Percentiles rank a stretch among this genome's conserved stretches.
Evolutionary conservation across 2,329 filamentous ascomycete species (phyloP).

Genomic region (Microsporum canis): DNA sequence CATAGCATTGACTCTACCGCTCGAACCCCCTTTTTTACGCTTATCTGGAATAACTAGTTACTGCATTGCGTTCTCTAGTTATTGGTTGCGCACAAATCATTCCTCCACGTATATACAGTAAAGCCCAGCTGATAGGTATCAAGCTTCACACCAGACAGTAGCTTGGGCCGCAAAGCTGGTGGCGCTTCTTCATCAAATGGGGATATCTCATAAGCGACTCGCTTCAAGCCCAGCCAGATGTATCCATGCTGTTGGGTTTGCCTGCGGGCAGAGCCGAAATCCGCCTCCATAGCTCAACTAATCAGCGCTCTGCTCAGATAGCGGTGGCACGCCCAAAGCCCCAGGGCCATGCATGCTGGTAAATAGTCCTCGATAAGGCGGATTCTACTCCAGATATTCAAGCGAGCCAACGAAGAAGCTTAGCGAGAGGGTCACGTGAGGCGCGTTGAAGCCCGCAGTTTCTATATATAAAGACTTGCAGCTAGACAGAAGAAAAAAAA

Average conservation of each 20-base stretch:
- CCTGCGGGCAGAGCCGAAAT: background rate
- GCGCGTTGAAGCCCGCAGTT: background rate
- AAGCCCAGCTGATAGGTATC: background rate
- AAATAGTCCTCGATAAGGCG: background rate
- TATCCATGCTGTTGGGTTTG: background rate
- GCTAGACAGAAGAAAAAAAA: too few species aligned
- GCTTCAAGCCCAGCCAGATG: background rate
- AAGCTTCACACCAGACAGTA: background rate
- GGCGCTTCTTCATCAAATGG: background rate
- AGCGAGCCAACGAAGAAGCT: background rate
- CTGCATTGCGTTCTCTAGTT: background rate
- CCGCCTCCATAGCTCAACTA: background rate
- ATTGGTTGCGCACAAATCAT: background rate
- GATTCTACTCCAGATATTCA: background rate
- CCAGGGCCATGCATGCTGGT: background rate
- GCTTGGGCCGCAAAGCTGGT: background rate
- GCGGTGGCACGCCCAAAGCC: background rate
- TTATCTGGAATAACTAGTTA: too few species aligned
- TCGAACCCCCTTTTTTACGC: too few species aligned
- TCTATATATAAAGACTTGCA: too few species aligned
- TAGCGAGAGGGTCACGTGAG: background rate
- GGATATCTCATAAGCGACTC: background rate
- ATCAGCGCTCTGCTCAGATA: background rate
- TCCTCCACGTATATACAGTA: background rate
- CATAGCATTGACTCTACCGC: background rate